Evolutionary conservation across 257 asterid genomes (phyloP).

Genomic region (Gentiana dahurica): DNA sequence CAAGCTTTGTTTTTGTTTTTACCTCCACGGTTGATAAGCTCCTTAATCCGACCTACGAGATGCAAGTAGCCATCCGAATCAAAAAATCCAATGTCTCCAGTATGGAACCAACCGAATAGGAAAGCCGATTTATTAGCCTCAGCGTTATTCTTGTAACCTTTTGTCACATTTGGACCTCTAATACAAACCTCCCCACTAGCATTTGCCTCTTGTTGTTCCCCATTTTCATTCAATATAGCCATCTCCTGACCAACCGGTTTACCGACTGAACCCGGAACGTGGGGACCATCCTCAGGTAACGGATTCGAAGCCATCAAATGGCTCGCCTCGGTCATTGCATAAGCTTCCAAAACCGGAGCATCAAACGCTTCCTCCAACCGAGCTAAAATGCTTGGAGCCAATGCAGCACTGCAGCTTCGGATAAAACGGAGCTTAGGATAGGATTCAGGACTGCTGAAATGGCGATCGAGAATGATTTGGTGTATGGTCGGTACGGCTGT

Average conservation of each 20-base stretch:
- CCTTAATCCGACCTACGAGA: constrained; percentile 92
- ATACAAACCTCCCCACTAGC: constrained; percentile 77
- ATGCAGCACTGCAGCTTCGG: constrained; percentile 93
- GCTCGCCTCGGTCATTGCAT: constrained; percentile 92
- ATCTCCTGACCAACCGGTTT: constrained; percentile 89
- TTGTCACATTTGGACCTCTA: constrained; percentile 77
- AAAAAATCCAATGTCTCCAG: constrained; percentile 69
- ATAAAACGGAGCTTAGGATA: constrained; percentile 90
- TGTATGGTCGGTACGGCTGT: constrained; percentile 97
- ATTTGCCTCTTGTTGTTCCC: constrained; percentile 44
- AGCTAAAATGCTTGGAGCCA: constrained; percentile 76
- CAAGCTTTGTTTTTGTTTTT: constrained; percentile 1
- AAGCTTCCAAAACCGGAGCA: constrained; percentile 86
- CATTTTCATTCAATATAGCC: constrained; percentile 66
- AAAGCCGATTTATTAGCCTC: constrained; percentile 80
- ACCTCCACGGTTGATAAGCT: constrained; percentile 95
- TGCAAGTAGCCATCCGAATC: constrained; percentile 80
- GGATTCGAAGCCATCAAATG: constrained; percentile 92
- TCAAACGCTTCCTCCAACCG: constrained; percentile 79
- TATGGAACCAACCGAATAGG: constrained; percentile 81
- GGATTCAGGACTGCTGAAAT: constrained; percentile 39
- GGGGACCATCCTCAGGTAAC: constrained; percentile 68
- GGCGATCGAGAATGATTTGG: constrained; percentile 84
- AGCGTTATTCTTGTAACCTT: constrained; percentile 74
- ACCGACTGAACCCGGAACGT: constrained; percentile 76